Evolutionary conservation across 208 protist species (phyloP).

Genomic region (Leptomonas pyrrhocoris): DNA sequence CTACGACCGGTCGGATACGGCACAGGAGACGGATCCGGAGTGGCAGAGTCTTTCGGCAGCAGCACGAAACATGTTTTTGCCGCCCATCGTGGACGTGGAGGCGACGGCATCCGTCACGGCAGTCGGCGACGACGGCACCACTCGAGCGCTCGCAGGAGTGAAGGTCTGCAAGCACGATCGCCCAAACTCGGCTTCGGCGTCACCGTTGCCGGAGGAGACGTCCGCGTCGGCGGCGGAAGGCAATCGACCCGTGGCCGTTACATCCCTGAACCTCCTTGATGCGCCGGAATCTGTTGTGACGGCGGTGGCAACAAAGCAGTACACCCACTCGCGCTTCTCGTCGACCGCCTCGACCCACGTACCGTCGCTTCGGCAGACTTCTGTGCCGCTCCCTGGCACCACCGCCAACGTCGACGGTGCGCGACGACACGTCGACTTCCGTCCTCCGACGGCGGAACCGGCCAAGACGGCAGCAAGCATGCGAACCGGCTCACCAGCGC

Average conservation of each 20-base stretch:
- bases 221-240: background rate
- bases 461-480: background rate
- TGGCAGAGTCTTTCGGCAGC: conserved; percentile 47
- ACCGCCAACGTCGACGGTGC: background rate
- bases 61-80: conserved; percentile 29
- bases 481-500: background rate
- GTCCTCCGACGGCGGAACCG: background rate
- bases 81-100: conserved; percentile 6
- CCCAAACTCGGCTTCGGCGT: background rate
- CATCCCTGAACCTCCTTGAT: conserved; percentile 1
- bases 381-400: background rate
- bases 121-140: background rate
- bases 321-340: background rate
- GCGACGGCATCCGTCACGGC: background rate
- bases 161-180: too few species aligned
- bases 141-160: too few species aligned
- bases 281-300: background rate
- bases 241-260: background rate
- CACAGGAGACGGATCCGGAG: conserved; percentile 38
- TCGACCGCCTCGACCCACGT: background rate
- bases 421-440: conserved; percentile 5
- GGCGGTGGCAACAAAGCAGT: background rate
- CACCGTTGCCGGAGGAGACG: background rate
- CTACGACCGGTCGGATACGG: background rate
- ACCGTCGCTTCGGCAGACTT: background rate